These are phyloP conservation scores for Cordyceps tenuipes DNA, from an alignment of 2,329 filamentous ascomycete species.

Conservation along the genomic window DNA sequence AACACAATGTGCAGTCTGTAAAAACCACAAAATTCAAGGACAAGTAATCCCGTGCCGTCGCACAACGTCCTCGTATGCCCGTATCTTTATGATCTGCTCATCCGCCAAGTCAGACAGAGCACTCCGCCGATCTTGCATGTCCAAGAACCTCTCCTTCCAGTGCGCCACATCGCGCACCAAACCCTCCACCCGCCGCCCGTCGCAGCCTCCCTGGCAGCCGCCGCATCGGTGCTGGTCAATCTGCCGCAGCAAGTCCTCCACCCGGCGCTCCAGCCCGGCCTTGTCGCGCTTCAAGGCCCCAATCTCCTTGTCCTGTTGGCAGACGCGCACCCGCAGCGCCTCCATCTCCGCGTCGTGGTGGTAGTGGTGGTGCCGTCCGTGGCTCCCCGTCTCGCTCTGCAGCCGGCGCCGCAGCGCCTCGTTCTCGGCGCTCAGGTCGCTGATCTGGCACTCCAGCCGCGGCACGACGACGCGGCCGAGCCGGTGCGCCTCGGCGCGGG, in stretches of 20 bases:
- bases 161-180: constrained; percentile 25
- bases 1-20: not conserved
- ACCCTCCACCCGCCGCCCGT: constrained; percentile 25
- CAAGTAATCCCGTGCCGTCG: constrained; percentile 23
- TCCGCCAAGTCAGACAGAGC: constrained; percentile 23
- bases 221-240: constrained; percentile 10
- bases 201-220: constrained; percentile 21
- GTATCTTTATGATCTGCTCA: constrained; percentile 24
- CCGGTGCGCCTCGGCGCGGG: constrained; percentile 28
- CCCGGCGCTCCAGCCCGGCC: constrained; percentile 24
- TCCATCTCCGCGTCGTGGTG: constrained; percentile 26
- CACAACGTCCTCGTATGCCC: constrained; percentile 27
- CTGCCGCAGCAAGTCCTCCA: constrained; percentile 28
- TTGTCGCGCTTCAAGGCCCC: constrained; percentile 28
- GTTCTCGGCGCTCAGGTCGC: constrained; percentile 30
- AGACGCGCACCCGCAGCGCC: constrained; percentile 25
- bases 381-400: constrained; percentile 24
- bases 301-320: constrained; percentile 30
- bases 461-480: constrained; percentile 26
- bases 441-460: constrained; percentile 30
- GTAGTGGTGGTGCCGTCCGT: constrained; percentile 24
- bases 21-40: not conserved
- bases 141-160: constrained; percentile 26
- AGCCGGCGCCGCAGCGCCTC: constrained; percentile 29
- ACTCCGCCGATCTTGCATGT: constrained; percentile 24